A percentile compares a stretch with the other conserved stretches of the same genome.
phyloP scores from a whole-genome alignment of 768 basidiomycete species.

The Fistulinella prunicolor region DNA sequence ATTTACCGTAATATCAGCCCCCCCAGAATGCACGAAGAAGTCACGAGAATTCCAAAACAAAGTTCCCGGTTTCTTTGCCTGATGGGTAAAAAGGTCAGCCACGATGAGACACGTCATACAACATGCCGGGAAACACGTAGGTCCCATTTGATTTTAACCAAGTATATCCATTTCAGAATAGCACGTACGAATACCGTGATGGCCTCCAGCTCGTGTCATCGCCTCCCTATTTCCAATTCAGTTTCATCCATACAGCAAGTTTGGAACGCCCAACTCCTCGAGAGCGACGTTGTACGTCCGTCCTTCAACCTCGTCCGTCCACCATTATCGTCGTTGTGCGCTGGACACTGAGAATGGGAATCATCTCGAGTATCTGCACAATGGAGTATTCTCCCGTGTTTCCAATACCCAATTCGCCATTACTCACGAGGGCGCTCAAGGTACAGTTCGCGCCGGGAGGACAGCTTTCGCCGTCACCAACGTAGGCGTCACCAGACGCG shows the following conservation, averaged over 20 bases:
- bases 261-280: constrained; percentile 41
- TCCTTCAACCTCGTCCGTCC: constrained; percentile 29
- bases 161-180: not conserved
- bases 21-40: too few relatives aligned
- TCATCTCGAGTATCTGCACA: constrained; percentile 43
- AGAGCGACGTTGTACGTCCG: constrained; percentile 42
- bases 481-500: constrained; percentile 58
- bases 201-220: too few relatives aligned
- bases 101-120: too few relatives aligned
- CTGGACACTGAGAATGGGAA: constrained; percentile 60
- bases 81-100: too few relatives aligned
- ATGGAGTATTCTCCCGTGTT: constrained; percentile 34
- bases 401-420: constrained; percentile 37
- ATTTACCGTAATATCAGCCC: too few relatives aligned
- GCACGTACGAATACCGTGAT: not conserved
- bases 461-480: constrained; percentile 68
- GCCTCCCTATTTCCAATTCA: constrained; percentile 36
- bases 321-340: constrained; percentile 41
- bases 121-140: not conserved
- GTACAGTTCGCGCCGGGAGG: constrained; percentile 53
- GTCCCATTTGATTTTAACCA: not conserved
- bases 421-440: constrained; percentile 42
- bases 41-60: too few relatives aligned
- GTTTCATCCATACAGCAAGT: constrained; percentile 26
- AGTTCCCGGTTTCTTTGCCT: too few relatives aligned